Conservation (phyloP, 192 early-diverging fungal species). For the Glomus cerebriforme region DNA sequence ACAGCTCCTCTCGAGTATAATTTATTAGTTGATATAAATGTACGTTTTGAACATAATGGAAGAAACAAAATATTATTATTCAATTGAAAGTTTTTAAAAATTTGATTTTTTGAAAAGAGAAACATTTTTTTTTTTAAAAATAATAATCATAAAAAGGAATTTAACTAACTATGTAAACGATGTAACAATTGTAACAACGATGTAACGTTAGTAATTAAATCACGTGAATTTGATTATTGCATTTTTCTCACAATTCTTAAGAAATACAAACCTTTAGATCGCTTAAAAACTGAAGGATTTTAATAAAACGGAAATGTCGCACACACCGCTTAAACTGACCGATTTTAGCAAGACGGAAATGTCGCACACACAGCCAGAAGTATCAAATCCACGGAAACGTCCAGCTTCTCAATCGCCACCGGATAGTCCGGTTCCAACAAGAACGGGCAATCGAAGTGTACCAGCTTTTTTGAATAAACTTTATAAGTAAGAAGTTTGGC, state of each 20-base stretch:
- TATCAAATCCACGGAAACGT: neutral
- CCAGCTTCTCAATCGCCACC: constrained; percentile 14
- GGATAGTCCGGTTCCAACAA: neutral
- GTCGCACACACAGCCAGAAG: neutral
- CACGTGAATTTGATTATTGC: too few species aligned
- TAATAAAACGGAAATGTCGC: too few species aligned
- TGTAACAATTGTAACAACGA: too few species aligned
- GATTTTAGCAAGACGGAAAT: too few species aligned
- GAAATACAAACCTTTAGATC: too few species aligned
- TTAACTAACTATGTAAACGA: too few species aligned
- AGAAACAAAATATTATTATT: neutral
- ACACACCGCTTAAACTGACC: too few species aligned
- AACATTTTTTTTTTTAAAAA: neutral
- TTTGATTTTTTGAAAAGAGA: neutral
- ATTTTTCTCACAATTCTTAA: too few species aligned
- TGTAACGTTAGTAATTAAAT: too few species aligned
- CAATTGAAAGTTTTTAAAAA: neutral
- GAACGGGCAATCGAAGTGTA: constrained; percentile 10
- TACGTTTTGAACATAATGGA: neutral
- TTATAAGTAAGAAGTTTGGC: constrained; percentile 16
- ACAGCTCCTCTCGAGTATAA: neutral
- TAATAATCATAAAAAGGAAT: too few species aligned
- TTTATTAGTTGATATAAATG: neutral
- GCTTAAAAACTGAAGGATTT: too few species aligned
- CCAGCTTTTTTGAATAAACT: constrained; percentile 30